These are phyloP conservation scores for Tetrastigma voinierianum DNA, from an alignment of 164 flowering plant species.

Conservation along the genomic window DNA sequence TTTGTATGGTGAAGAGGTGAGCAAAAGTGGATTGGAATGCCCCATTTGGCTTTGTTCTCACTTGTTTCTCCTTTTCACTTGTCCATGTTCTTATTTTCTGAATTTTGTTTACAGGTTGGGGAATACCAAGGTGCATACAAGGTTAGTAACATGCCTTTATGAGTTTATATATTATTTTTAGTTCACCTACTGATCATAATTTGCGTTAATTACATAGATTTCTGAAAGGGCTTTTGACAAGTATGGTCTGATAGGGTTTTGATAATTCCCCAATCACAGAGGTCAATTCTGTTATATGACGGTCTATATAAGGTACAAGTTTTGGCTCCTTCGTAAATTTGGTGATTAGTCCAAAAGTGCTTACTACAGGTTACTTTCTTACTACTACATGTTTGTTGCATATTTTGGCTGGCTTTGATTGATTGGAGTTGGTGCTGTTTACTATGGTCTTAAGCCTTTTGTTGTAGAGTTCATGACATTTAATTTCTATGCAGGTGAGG, in stretches of 20 bases:
- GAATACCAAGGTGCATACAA: too few relatives aligned
- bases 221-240: conserved; percentile 87
- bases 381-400: not conserved
- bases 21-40: too few relatives aligned
- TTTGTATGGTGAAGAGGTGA: too few relatives aligned
- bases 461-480: conserved; percentile 97
- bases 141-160: too few relatives aligned
- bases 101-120: too few relatives aligned
- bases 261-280: conserved; percentile 98
- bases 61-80: too few relatives aligned
- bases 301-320: not conserved
- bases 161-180: too few relatives aligned
- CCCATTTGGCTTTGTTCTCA: too few relatives aligned
- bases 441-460: conserved; percentile 77
- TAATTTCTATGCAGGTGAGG: conserved; percentile 99
- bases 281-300: conserved; percentile 34
- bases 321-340: not conserved
- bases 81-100: too few relatives aligned
- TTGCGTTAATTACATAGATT: conserved; percentile 47
- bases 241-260: conserved; percentile 91
- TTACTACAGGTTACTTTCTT: too few relatives aligned
- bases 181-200: too few relatives aligned
- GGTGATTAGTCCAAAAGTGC: too few relatives aligned
- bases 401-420: conserved; percentile 87
- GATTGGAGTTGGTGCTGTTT: conserved; percentile 97